Evolutionary conservation across 106 monocot species (phyloP), one percentile per base, ranked within the genome.

Genomic region (Dendrobium catenatum): DNA sequence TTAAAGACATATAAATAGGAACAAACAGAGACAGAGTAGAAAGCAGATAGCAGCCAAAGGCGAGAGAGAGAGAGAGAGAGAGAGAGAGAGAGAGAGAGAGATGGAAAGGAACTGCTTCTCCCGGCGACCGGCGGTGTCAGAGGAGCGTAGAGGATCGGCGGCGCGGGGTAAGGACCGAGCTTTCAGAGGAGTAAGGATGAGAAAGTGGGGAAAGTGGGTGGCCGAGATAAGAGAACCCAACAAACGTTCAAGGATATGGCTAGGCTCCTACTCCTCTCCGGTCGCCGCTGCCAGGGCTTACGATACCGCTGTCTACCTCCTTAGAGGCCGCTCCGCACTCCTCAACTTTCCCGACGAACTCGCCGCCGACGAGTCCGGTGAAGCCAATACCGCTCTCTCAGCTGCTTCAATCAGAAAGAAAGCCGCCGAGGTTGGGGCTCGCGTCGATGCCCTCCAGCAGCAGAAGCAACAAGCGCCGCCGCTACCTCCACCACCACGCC

Each of bases 201-300:
- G 87, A 70, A 87, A 87, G 87, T 87, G 87, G 87, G 87, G 87
- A 43, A 87, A 83, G 70, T 87, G 87, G 87, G 87, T 87, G 72
- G 87, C 87, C 16, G 87, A 87, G 80, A 83, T 87, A 29, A 26
- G 87, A 20, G 87, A 87, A 54, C 87, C 87, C 1, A 87, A 87
- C 72, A 87, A 87, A 68, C 37, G 87, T n/a, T 80, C 87, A 7
- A 64, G 87, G 67, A 87, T 87, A 8, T 87, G 87, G 87, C 80
- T 87, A 0, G 87, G 87, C 5, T 87, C 87, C 54, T 87, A 87
- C 83, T 83, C 87, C 22, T 78, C 87, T n/a, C 33, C 87, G 26
- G 87, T 83, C 17, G 87, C 87, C 10, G 87, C 87, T 4, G 87
- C 87, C 19, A 29, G 87, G 46, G 87, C 87, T 16, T 87, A 87